Base-by-base conservation (phyloP, 495 filamentous ascomycete species). In the Amorphotheca resinae region DNA sequence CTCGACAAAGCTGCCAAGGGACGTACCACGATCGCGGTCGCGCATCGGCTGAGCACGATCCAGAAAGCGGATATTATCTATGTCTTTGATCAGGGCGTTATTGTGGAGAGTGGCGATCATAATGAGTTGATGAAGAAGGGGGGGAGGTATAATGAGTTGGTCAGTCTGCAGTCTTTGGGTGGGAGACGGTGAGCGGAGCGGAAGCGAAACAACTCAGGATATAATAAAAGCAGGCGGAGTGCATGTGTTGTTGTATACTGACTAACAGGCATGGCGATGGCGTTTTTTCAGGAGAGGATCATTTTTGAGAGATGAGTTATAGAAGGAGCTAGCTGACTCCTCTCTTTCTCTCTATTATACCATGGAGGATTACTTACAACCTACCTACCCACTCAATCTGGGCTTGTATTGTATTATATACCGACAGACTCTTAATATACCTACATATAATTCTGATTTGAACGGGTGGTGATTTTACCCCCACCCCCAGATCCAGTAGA, bases 21-120 rank as follows among this genome's bases (percentile, higher is more conserved):
- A 23, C 67, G 83, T 22, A 88, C 83, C 0, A 87, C 83, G 1
- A 79, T 88, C 41, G 81, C 82, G 1, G 82, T 88, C 1, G 83
- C 83, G 16, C 83, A 88, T 57, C 72, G 82, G 20, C 59, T 88
- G 15, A 80, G 75, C 44, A 86, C 83, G 1, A 84, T 88, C 41
- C 82, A 87, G 59, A 82, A 84, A 44, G 84, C 84, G 9, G 84
- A 88, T 56, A 57, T 83, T 37, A 91, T 89, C 49, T 88, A 86
- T 42, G 84, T 91, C 32, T 80, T 91, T 54, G 82, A 87, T 50
- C 73, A 77, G 45, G 84, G 84, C 23, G 67, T 64, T 42, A 72
- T 91, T 33, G 74, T 84, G 1, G 84, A 91, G 60, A 64, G 70
- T 35, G 84, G 84, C 22, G 83, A 72, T 4, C 84, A 91, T 59